Conservation (phyloP, 2,329 filamentous ascomycete species). For the Penicillium sp. region DNA sequence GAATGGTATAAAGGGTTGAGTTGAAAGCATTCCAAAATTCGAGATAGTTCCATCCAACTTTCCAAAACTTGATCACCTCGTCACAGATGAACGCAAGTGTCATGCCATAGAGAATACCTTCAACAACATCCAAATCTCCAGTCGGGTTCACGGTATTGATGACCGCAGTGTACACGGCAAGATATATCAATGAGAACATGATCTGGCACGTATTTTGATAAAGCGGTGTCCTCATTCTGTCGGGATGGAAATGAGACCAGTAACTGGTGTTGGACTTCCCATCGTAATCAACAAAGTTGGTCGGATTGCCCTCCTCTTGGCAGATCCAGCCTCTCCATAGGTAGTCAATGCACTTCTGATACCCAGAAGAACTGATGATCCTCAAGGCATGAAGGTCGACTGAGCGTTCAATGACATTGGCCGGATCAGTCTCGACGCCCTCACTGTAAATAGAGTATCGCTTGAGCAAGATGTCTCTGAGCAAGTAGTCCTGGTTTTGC, state of each 20-base stretch:
- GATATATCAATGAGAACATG: slow-evolving; percentile 77
- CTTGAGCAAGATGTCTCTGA: slow-evolving; percentile 81
- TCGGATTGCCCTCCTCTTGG: slow-evolving; percentile 90
- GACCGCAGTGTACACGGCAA: slow-evolving; percentile 82
- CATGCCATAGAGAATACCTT: slow-evolving; percentile 85
- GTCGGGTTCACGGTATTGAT: slow-evolving; percentile 91
- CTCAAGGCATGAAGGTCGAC: slow-evolving; percentile 88
- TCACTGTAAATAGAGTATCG: slow-evolving; percentile 81
- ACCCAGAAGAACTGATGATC: slow-evolving; percentile 89
- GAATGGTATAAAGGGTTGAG: slow-evolving; percentile 73
- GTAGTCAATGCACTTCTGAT: slow-evolving; percentile 91
- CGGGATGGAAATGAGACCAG: slow-evolving; percentile 83
- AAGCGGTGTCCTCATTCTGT: slow-evolving; percentile 86
- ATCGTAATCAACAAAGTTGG: slow-evolving; percentile 85
- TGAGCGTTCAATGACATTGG: slow-evolving; percentile 90
- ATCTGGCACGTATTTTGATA: slow-evolving; percentile 94
- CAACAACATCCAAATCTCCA: slow-evolving; percentile 81
- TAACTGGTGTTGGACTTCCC: slow-evolving; percentile 77
- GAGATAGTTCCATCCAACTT: slow-evolving; percentile 86
- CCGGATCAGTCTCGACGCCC: slow-evolving; percentile 69
- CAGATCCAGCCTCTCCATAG: slow-evolving; percentile 96
- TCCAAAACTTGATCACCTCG: slow-evolving; percentile 86
- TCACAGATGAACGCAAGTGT: slow-evolving; percentile 89
- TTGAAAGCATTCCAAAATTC: slow-evolving; percentile 99
- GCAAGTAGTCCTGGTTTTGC: slow-evolving; percentile 74